Evolutionary conservation across 2,329 filamentous ascomycete genomes (phyloP).

Genomic region (Botryotinia narcissicola): DNA sequence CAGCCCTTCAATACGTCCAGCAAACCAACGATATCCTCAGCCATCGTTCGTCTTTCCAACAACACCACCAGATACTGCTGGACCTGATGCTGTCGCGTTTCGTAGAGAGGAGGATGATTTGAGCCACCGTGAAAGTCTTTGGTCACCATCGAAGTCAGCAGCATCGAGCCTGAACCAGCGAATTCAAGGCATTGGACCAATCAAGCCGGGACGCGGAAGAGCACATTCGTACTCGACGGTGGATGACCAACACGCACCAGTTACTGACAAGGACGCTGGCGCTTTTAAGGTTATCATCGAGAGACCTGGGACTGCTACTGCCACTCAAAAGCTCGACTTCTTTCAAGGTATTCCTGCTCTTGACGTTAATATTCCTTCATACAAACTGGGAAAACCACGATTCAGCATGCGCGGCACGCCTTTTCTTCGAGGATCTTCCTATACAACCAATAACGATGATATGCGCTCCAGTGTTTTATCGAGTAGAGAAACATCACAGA

Average conservation of each 20-base stretch:
- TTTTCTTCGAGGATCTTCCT: constrained; percentile 76
- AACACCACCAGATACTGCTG: constrained; percentile 59
- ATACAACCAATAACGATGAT: constrained; percentile 68
- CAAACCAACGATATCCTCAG: constrained; percentile 59
- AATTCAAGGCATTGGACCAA: constrained; percentile 30
- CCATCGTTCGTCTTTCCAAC: constrained; percentile 59
- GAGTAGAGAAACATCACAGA: constrained; percentile 36
- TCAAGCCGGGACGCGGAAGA: constrained; percentile 49
- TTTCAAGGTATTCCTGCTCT: constrained; percentile 53
- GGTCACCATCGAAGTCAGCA: constrained; percentile 36
- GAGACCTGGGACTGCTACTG: constrained; percentile 60
- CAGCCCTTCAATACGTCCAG: constrained; percentile 61
- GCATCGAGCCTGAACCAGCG: constrained; percentile 41
- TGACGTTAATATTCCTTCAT: constrained; percentile 77
- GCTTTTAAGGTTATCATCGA: constrained; percentile 81
- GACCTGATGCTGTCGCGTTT: constrained; percentile 48
- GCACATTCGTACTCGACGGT: constrained; percentile 76
- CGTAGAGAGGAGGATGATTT: constrained; percentile 33
- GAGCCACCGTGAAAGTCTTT: constrained; percentile 34
- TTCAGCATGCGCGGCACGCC: constrained; percentile 77
- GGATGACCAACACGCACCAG: constrained; percentile 57
- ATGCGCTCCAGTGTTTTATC: constrained; percentile 61
- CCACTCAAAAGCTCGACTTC: constrained; percentile 51
- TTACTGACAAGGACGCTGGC: constrained; percentile 57
- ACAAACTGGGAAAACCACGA: constrained; percentile 75